Conservation (phyloP, 129 eudicot genomes). For the Arctium lappa region DNA sequence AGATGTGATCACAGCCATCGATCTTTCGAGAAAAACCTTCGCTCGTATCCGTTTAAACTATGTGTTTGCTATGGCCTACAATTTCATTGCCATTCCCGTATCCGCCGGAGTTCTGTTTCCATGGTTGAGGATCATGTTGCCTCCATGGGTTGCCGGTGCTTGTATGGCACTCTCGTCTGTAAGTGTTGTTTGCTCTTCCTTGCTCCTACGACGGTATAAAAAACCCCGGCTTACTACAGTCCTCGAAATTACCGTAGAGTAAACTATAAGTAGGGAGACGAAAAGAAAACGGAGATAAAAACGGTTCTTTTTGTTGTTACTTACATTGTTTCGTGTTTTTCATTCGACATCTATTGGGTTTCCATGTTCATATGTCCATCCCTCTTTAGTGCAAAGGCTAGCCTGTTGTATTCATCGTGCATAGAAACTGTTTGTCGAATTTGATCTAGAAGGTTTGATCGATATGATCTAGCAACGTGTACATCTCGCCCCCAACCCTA, state of each 20-base stretch:
- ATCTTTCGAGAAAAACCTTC: conserved; percentile 87
- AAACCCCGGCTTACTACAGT: conserved; percentile 81
- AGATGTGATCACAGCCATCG: conserved; percentile 94
- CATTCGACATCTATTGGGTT: neutral
- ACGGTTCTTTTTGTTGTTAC: neutral
- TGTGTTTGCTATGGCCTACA: conserved; percentile 82
- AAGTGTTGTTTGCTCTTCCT: conserved; percentile 87
- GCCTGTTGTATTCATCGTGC: conserved; percentile 1
- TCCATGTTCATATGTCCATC: neutral
- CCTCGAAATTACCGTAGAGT: conserved; percentile 74
- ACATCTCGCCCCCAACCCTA: neutral
- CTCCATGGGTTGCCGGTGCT: conserved; percentile 97
- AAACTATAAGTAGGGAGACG: conserved; percentile 8
- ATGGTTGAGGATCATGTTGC: conserved; percentile 53
- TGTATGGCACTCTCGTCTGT: conserved; percentile 94
- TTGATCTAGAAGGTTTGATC: conserved; percentile 7
- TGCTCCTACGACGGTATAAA: conserved; percentile 73
- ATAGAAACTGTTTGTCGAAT: neutral
- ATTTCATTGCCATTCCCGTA: conserved; percentile 63
- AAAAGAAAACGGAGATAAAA: neutral
- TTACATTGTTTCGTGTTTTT: neutral
- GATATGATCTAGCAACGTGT: neutral
- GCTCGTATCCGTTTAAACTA: conserved; percentile 67
- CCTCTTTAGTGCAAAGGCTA: conserved; percentile 17
- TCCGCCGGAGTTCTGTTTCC: conserved; percentile 82